These are phyloP conservation scores for Citropsis articulata DNA, from an alignment of 345 rosid species.

Conservation along the genomic window DNA sequence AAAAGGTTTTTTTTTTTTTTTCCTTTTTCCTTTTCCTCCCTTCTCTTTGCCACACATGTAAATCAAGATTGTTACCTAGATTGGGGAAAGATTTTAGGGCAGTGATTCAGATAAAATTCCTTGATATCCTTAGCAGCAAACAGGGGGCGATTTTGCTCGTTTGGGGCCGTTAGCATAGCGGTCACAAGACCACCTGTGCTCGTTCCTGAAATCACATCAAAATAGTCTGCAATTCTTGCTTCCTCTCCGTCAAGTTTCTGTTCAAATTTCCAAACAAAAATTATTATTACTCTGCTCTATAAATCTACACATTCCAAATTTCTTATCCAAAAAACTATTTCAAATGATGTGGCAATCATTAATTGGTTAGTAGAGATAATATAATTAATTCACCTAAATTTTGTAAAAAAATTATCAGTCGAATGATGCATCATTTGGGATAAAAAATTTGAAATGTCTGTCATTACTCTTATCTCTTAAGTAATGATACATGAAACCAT, in stretches of 20 bases:
- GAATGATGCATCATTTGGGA: too few species aligned
- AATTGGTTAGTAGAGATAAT: too few species aligned
- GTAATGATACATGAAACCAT: background rate
- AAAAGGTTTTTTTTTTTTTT: too few species aligned
- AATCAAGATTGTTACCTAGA: conserved; percentile 13
- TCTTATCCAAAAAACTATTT: too few species aligned
- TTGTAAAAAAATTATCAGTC: too few species aligned
- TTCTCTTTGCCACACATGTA: too few species aligned
- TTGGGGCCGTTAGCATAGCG: conserved; percentile 61
- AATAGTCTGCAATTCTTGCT: conserved; percentile 69
- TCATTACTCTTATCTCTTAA: too few species aligned
- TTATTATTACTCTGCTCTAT: background rate
- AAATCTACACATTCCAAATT: too few species aligned
- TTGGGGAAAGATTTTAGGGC: conserved; percentile 63
- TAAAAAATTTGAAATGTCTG: too few species aligned
- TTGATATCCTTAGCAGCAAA: conserved; percentile 66
- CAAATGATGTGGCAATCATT: too few species aligned
- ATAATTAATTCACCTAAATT: too few species aligned
- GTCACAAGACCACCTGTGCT: conserved; percentile 76
- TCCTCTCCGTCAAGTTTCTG: conserved; percentile 69
- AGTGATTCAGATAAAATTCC: conserved; percentile 43
- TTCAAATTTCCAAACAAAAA: background rate
- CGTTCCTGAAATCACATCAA: conserved; percentile 65
- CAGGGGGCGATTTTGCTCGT: conserved; percentile 54
- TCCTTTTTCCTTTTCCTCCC: too few species aligned